These are phyloP conservation scores for Colletotrichum musicola DNA, from an alignment of 2,329 filamentous ascomycete genomes.

Conservation along the genomic window DNA sequence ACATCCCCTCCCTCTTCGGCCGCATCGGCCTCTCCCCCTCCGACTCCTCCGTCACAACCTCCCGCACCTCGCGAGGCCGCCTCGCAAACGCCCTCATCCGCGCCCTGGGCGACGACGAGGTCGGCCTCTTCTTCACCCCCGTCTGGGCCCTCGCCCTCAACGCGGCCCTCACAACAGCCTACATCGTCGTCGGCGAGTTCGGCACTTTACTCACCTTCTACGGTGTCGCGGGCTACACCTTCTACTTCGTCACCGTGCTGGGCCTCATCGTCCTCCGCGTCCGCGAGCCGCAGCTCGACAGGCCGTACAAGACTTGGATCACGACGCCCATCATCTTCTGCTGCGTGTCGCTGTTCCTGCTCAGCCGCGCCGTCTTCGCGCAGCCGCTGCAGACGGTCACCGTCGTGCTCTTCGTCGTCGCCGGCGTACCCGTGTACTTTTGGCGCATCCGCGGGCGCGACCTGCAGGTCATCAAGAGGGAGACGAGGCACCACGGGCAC, in stretches of 20 bases:
- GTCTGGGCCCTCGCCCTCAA: conserved; percentile 92
- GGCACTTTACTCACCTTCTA: conserved; percentile 95
- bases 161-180: conserved; percentile 76
- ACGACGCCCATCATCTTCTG: conserved; percentile 97
- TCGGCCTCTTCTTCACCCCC: conserved; percentile 92
- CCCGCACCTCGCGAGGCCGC: conserved; percentile 67
- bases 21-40: conserved; percentile 78
- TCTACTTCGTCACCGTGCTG: conserved; percentile 96
- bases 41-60: conserved; percentile 53
- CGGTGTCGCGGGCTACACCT: conserved; percentile 95
- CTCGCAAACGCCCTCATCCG: conserved; percentile 69
- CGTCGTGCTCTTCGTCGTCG: conserved; percentile 86
- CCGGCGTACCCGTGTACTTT: conserved; percentile 89
- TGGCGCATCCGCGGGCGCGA: conserved; percentile 82
- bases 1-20: conserved; percentile 86
- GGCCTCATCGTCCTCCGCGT: conserved; percentile 93
- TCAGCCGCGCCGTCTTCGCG: conserved; percentile 89
- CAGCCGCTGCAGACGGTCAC: conserved; percentile 91
- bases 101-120: conserved; percentile 81
- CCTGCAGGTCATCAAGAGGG: conserved; percentile 59
- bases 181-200: conserved; percentile 91
- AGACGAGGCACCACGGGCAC: conserved; percentile 42
- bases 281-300: conserved; percentile 85
- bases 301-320: conserved; percentile 97
- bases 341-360: conserved; percentile 93